Evolutionary conservation across 139 green algal species (phyloP), one percentile per base, ranked within the genome.

Genomic region (Chlamydomonas eustigma): DNA sequence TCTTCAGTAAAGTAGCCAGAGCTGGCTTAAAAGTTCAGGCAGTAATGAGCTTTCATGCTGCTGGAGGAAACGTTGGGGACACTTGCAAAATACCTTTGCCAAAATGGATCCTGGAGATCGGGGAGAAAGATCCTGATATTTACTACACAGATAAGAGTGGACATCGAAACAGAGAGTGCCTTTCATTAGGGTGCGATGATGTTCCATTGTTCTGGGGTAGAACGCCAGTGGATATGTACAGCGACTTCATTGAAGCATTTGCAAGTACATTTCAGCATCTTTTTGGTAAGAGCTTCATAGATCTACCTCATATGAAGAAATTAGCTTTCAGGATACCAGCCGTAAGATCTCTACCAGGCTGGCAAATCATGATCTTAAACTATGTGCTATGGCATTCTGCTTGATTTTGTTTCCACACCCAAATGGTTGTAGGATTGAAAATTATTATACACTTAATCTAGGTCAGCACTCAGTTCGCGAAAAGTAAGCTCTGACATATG

Each of bases 241-340:
- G 51, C 12, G 93, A 97, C 81, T 99, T 99, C 77, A 90, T 97
- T 33, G 77, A 84, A n/a, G 90, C 88, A 0, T 99, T 99, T 80
- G 82, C 80, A 1, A 84, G 95, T 79, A 82, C 88, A 51, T 96
- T 96, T 76, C 66, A 88, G 64, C 70, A 84, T 50, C 64, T 87
- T 1, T 91, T 91, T 73, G 86, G 80, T 89, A 65, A 63, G 83
- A 50, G 22, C 52, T 18, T n/a, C n/a, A n/a, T n/a, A n/a, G n/a
- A n/a, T n/a, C n/a, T n/a, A n/a, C n/a, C n/a, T n/a, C n/a, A n/a
- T n/a, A n/a, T n/a, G n/a, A n/a, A n/a, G n/a, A n/a, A n/a, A n/a
- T n/a, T n/a, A n/a, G n/a, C n/a, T n/a, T n/a, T n/a, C n/a, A n/a
- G n/a, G n/a, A n/a, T n/a, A n/a, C n/a, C n/a, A n/a, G n/a, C n/a